Evolutionary conservation across 305 asterid species (phyloP).

Genomic region (Andrographis paniculata): DNA sequence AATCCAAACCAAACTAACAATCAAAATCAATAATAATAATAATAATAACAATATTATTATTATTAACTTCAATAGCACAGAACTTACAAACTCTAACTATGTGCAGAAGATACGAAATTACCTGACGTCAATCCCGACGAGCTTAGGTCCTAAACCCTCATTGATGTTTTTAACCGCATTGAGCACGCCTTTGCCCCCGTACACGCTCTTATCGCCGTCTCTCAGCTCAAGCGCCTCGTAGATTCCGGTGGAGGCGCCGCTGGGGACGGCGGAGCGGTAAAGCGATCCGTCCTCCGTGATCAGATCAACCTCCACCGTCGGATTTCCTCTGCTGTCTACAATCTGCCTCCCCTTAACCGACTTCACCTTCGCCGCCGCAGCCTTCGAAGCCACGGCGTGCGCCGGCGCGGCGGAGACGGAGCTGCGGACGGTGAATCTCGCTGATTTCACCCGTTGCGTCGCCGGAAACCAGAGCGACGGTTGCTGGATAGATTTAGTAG

Average conservation of each 20-base stretch:
- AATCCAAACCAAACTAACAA: too few species aligned
- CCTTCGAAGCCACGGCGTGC: slow-evolving; percentile 5
- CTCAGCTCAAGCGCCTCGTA: slow-evolving; percentile 94
- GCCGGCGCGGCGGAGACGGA: neutral
- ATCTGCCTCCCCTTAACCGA: slow-evolving; percentile 83
- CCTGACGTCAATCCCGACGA: slow-evolving; percentile 88
- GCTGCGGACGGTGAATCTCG: neutral
- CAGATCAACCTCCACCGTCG: slow-evolving; percentile 96
- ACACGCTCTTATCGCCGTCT: slow-evolving; percentile 75
- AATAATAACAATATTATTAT: too few species aligned
- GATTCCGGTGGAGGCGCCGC: slow-evolving; percentile 98
- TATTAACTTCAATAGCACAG: too few species aligned
- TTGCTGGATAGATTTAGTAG: neutral
- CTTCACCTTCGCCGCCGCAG: slow-evolving; percentile 48
- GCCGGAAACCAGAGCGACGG: neutral
- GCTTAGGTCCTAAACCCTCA: slow-evolving; percentile 70
- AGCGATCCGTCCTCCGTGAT: slow-evolving; percentile 61
- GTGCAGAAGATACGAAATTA: too few species aligned
- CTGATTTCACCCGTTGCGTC: neutral
- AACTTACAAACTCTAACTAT: too few species aligned
- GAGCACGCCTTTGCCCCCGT: slow-evolving; percentile 92
- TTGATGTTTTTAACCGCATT: slow-evolving; percentile 76
- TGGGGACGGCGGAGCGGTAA: slow-evolving; percentile 89
- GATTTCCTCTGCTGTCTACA: slow-evolving; percentile 95
- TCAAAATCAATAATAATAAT: too few species aligned